phyloP scores from a whole-genome alignment of 345 rosid species.

The Brassica carinata region DNA sequence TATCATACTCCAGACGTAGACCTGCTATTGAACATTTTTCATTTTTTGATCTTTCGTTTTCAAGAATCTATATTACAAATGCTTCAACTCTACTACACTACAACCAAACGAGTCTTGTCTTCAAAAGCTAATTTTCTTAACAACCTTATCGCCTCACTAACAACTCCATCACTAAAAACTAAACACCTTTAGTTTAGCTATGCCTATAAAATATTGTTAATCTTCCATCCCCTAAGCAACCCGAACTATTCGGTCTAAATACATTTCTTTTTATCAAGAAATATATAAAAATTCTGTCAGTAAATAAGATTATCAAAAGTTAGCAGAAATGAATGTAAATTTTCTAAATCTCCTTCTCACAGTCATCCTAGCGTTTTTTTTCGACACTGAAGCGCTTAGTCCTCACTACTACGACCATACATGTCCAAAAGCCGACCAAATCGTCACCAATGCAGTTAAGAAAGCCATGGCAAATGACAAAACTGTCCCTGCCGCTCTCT shows the following conservation, averaged over 20 bases:
- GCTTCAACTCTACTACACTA: conserved; percentile 54
- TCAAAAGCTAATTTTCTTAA: conserved; percentile 62
- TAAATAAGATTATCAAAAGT: conserved; percentile 3
- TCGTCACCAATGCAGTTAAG: conserved; percentile 55
- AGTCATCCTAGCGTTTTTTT: neutral
- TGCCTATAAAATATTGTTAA: conserved; percentile 28
- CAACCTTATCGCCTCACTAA: conserved; percentile 45
- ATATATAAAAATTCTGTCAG: neutral
- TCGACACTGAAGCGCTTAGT: neutral
- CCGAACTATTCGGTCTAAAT: neutral
- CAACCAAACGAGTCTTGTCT: conserved; percentile 37
- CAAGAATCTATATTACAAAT: conserved; percentile 17
- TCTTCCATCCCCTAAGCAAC: neutral
- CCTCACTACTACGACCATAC: conserved; percentile 49
- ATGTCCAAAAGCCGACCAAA: conserved; percentile 48
- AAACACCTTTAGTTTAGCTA: neutral
- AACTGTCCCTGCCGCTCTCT: conserved; percentile 81
- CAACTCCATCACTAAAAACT: conserved; percentile 45
- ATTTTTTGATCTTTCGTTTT: conserved; percentile 18
- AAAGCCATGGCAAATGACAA: conserved; percentile 67
- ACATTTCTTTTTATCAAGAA: neutral
- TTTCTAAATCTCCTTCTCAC: conserved; percentile 15
- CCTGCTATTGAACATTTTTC: neutral
- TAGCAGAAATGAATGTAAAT: conserved; percentile 17
- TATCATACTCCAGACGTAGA: neutral